Conservation (phyloP, 2,329 filamentous ascomycete species). For the Ampelomyces quisqualis region DNA sequence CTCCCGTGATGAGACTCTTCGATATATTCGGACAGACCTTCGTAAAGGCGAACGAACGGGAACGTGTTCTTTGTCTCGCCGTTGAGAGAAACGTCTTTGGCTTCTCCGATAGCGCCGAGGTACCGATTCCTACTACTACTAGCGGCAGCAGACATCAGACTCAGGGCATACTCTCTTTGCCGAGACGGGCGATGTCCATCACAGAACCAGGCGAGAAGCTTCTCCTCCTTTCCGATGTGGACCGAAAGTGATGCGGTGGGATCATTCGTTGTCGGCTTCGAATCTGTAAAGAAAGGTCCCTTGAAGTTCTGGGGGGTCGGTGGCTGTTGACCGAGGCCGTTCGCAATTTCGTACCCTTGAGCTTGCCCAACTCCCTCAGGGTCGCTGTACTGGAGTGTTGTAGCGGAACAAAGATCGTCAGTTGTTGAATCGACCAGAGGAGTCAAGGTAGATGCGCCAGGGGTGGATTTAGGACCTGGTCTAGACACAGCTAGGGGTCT, state of each 20-base stretch:
- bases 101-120: slow-evolving; percentile 18
- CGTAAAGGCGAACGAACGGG: slow-evolving; percentile 46
- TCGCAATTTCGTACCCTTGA: slow-evolving; percentile 24
- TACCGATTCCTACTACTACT: slow-evolving; percentile 9
- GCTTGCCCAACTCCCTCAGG: slow-evolving; percentile 22
- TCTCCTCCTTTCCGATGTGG: slow-evolving; percentile 34
- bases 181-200: slow-evolving; percentile 30
- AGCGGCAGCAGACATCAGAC: slow-evolving; percentile 22
- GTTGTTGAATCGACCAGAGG: neutral
- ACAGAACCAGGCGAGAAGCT: slow-evolving; percentile 47
- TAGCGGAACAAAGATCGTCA: neutral
- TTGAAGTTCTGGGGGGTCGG: slow-evolving; percentile 41
- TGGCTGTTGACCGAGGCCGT: slow-evolving; percentile 23
- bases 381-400: slow-evolving; percentile 31
- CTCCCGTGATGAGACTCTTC: slow-evolving; percentile 27
- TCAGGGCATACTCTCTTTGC: slow-evolving; percentile 29
- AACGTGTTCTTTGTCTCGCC: slow-evolving; percentile 31
- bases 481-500: too few relatives aligned
- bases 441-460: neutral
- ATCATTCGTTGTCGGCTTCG: slow-evolving; percentile 30
- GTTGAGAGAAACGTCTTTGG: neutral
- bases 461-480: too few relatives aligned
- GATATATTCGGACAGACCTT: slow-evolving; percentile 47
- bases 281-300: slow-evolving; percentile 42
- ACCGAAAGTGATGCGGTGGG: slow-evolving; percentile 27